phyloP scores from a whole-genome alignment of 73 alveolate species.

The Paramecium octaurelia region DNA sequence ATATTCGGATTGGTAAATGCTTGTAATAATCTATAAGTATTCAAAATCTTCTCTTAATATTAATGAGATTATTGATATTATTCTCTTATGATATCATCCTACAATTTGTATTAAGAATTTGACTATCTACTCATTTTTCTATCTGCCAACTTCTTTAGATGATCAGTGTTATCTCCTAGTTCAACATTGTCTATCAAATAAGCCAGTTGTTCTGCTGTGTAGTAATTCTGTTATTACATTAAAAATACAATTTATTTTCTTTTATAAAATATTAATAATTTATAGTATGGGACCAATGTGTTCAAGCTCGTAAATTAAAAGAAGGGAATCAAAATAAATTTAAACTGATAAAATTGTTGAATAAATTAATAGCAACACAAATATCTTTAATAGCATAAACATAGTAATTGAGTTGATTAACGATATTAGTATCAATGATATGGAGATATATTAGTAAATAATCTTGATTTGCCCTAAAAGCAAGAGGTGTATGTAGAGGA shows the following conservation, averaged over 20 bases:
- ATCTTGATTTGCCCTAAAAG: background rate
- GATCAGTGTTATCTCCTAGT: background rate
- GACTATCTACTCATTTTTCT: background rate
- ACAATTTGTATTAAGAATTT: background rate
- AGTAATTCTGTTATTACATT: background rate
- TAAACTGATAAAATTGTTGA: background rate
- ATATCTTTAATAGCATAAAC: background rate
- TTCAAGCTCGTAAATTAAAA: background rate
- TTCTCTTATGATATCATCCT: background rate
- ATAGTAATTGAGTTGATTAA: background rate
- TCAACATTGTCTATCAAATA: background rate
- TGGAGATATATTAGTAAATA: background rate
- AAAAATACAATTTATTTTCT: background rate
- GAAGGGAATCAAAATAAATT: background rate
- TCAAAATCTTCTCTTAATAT: background rate
- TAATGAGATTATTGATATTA: constrained; percentile 1
- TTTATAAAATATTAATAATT: background rate
- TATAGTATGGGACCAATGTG: background rate
- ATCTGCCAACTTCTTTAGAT: background rate
- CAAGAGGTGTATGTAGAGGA: background rate
- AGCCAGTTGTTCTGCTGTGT: background rate
- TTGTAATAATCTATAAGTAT: background rate
- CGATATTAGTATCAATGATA: background rate
- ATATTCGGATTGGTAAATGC: background rate
- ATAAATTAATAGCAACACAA: background rate